Evolutionary conservation across 2,329 filamentous ascomycete genomes (phyloP).

Genomic region (Diaporthe sp.): DNA sequence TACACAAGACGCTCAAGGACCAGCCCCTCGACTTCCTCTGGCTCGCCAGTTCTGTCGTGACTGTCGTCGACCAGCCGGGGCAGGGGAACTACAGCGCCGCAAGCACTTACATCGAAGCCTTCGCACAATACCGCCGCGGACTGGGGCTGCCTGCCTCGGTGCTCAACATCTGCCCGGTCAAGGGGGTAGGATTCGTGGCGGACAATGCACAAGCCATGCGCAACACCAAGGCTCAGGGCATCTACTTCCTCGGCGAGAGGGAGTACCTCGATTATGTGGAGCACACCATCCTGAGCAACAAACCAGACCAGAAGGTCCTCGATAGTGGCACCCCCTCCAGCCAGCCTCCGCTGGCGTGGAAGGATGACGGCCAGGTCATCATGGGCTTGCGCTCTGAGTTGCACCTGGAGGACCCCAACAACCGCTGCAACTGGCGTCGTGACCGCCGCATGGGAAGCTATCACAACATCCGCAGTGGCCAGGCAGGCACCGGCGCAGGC

Average conservation of each 20-base stretch:
- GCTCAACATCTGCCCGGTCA: background rate
- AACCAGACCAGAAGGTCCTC: background rate
- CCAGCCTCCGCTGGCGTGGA: background rate
- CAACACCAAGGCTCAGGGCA: background rate
- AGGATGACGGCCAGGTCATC: background rate
- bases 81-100: background rate
- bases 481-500: too few species aligned
- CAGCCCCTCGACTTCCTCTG: background rate
- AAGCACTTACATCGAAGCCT: background rate
- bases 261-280: background rate
- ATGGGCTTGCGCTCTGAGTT: background rate
- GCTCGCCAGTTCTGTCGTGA: background rate
- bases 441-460: slow-evolving; percentile 3
- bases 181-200: background rate
- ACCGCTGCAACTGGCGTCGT: background rate
- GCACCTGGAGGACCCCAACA: background rate
- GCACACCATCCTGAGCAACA: background rate
- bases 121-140: background rate
- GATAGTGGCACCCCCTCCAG: background rate
- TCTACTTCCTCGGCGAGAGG: slow-evolving; percentile 13
- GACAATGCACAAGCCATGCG: slow-evolving; percentile 8
- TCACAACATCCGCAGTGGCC: background rate
- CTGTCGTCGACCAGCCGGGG: background rate
- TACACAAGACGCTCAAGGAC: background rate
- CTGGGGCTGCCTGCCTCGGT: background rate